Conservation (phyloP, 495 filamentous ascomycete genomes). For the Niebla homalea region DNA sequence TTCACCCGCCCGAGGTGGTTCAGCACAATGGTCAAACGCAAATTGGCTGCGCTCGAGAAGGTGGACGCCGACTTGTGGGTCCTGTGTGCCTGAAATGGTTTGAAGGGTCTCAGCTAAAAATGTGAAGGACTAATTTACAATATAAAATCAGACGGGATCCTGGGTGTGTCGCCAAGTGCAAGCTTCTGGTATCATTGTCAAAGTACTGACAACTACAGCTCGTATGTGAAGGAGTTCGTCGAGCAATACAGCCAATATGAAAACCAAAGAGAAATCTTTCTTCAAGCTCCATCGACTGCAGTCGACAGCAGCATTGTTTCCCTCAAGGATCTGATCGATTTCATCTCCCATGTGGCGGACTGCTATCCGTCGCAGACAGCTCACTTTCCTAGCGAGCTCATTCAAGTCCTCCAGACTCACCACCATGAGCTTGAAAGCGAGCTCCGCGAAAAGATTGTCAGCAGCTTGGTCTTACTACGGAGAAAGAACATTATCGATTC, state of each 20-base stretch:
- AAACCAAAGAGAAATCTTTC: slow-evolving; percentile 77
- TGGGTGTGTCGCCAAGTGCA: slow-evolving; percentile 32
- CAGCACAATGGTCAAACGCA: slow-evolving; percentile 61
- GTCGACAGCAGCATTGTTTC: slow-evolving; percentile 65
- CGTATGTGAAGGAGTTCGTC: slow-evolving; percentile 75
- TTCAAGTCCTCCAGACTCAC: slow-evolving; percentile 62
- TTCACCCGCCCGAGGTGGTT: neutral
- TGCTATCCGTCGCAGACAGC: slow-evolving; percentile 74
- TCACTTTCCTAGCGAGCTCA: slow-evolving; percentile 68
- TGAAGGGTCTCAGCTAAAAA: slow-evolving; percentile 10
- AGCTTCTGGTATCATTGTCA: neutral
- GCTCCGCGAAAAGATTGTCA: slow-evolving; percentile 84
- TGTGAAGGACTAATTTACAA: slow-evolving; percentile 60
- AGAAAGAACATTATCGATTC: slow-evolving; percentile 90
- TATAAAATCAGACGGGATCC: slow-evolving; percentile 81
- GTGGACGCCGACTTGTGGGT: slow-evolving; percentile 74
- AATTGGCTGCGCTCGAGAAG: slow-evolving; percentile 84
- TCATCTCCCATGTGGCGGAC: slow-evolving; percentile 83
- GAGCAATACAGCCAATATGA: slow-evolving; percentile 89
- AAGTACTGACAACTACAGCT: slow-evolving; percentile 29
- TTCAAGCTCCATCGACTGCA: slow-evolving; percentile 62
- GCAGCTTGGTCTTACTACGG: slow-evolving; percentile 71
- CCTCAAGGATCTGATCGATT: slow-evolving; percentile 73
- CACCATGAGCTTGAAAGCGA: slow-evolving; percentile 70
- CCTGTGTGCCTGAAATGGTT: neutral